phyloP scores from a whole-genome alignment of 2,329 filamentous ascomycete species.

The Fusarium proliferatum region DNA sequence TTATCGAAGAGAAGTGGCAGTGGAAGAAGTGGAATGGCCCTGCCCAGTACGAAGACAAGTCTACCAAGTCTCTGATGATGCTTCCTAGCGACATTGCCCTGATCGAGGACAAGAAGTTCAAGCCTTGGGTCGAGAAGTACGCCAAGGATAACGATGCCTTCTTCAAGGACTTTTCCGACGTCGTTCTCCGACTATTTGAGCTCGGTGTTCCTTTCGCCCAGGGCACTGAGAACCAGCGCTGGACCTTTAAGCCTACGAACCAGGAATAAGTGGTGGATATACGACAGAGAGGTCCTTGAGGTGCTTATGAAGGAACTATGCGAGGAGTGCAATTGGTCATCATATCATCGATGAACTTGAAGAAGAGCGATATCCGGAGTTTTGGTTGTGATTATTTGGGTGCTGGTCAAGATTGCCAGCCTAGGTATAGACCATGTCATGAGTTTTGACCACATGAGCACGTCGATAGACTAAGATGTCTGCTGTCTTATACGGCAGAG shows the following conservation, averaged over 20 bases:
- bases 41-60: conserved; percentile 88
- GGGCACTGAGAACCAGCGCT: conserved; percentile 65
- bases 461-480: background rate
- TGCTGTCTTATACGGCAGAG: background rate
- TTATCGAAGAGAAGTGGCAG: conserved; percentile 92
- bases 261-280: conserved; percentile 43
- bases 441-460: background rate
- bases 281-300: background rate
- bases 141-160: conserved; percentile 91
- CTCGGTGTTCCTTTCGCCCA: conserved; percentile 89
- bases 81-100: conserved; percentile 91
- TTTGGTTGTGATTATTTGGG: conserved; percentile 42
- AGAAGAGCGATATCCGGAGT: conserved; percentile 46
- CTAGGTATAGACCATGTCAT: conserved; percentile 13
- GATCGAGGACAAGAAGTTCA: conserved; percentile 88
- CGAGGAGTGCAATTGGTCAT: conserved; percentile 32
- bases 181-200: conserved; percentile 87
- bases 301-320: conserved; percentile 26
- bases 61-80: conserved; percentile 94
- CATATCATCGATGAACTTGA: conserved; percentile 26
- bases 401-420: conserved; percentile 20
- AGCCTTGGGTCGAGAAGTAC: conserved; percentile 83
- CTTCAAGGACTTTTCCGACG: conserved; percentile 91
- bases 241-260: conserved; percentile 71
- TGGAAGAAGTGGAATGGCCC: conserved; percentile 93